Conservation (phyloP, 805 yeast genomes). For the Cyberlindnera samutprakarnensis region DNA sequence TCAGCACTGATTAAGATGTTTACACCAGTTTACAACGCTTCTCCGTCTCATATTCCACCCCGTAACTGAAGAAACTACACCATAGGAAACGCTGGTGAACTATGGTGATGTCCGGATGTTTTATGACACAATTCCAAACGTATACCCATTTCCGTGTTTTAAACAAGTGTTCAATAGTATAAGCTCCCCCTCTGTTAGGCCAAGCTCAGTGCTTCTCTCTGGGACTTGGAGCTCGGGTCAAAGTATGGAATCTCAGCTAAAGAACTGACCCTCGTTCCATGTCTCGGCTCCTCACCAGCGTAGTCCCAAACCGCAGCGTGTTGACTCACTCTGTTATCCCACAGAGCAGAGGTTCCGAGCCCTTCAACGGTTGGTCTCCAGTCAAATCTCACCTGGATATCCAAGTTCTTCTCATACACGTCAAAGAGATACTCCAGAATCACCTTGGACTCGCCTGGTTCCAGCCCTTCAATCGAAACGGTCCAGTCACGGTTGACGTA, state of each 20-base stretch:
- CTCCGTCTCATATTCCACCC: too few relatives aligned
- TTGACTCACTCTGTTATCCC: constrained; percentile 52
- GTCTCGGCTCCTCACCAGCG: constrained; percentile 40
- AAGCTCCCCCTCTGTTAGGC: too few relatives aligned
- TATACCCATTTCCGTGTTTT: too few relatives aligned
- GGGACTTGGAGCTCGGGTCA: constrained; percentile 42
- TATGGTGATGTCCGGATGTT: too few relatives aligned
- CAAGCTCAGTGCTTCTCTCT: constrained; percentile 50
- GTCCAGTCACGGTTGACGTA: constrained; percentile 43
- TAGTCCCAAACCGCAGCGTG: constrained; percentile 47
- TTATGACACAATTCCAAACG: too few relatives aligned
- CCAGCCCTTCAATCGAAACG: constrained; percentile 41
- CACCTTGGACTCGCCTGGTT: constrained; percentile 38
- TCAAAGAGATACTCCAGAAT: constrained; percentile 36
- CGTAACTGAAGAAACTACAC: too few relatives aligned
- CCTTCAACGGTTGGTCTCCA: constrained; percentile 36
- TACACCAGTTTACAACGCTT: too few relatives aligned
- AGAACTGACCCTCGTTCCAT: constrained; percentile 45
- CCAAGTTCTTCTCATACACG: constrained; percentile 41
- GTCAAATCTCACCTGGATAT: constrained; percentile 46
- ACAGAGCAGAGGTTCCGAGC: constrained; percentile 43
- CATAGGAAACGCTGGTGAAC: too few relatives aligned
- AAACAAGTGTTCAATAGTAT: too few relatives aligned
- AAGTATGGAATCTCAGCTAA: constrained; percentile 46
- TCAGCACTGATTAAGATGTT: too few relatives aligned